phyloP scores from a whole-genome alignment of 257 asterid genomes.

The Petunia axillaris region DNA sequence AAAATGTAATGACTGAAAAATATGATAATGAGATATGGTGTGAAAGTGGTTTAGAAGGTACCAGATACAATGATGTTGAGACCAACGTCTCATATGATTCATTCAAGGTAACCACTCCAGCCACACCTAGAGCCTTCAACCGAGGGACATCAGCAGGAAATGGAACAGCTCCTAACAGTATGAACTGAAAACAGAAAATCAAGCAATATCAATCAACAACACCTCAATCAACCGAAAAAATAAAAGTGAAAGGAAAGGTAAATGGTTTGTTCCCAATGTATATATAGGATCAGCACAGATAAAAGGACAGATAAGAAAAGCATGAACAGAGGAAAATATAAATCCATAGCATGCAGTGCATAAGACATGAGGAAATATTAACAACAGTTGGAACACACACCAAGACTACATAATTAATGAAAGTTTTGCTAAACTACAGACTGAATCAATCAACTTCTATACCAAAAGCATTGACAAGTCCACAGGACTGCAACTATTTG shows the following conservation, averaged over 20 bases:
- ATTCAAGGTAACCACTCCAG: slow-evolving; percentile 88
- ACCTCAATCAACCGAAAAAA: slow-evolving; percentile 1
- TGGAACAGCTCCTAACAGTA: slow-evolving; percentile 96
- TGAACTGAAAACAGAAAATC: slow-evolving; percentile 51
- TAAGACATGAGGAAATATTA: background rate
- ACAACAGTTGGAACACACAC: background rate
- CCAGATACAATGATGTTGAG: slow-evolving; percentile 70
- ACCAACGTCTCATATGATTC: slow-evolving; percentile 92
- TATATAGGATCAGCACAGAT: background rate
- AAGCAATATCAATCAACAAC: background rate
- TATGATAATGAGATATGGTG: background rate
- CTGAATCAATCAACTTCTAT: background rate
- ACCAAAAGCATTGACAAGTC: background rate
- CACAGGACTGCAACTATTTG: background rate
- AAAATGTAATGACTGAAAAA: slow-evolving; percentile 8
- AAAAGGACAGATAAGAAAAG: slow-evolving; percentile 1
- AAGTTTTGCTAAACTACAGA: background rate
- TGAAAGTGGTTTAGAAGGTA: slow-evolving; percentile 35
- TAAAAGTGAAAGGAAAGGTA: slow-evolving; percentile 15
- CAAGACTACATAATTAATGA: background rate
- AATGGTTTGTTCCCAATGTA: slow-evolving; percentile 7
- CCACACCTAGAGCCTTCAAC: slow-evolving; percentile 79
- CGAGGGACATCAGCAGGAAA: slow-evolving; percentile 90
- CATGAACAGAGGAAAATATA: background rate
- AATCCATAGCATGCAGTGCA: slow-evolving; percentile 1